Evolutionary conservation across 2,329 filamentous ascomycete species (phyloP), one percentile per base, ranked within the genome.

Genomic region (Beauveria sp.): DNA sequence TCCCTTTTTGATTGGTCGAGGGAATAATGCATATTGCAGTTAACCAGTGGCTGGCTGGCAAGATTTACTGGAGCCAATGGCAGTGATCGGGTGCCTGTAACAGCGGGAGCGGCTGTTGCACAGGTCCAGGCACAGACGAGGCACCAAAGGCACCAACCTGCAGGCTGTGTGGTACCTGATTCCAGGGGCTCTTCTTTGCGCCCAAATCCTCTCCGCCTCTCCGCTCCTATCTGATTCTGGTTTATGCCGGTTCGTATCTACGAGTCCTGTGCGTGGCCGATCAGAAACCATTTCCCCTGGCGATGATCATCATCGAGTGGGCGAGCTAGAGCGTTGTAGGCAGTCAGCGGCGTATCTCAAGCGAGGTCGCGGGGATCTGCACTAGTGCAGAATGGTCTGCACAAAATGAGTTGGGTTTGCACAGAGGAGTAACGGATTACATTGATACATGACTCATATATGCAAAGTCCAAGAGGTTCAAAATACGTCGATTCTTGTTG

Each of bases 231-330:
- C 34, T 37, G 34, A 37, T 37, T 37, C 34, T 37, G 34, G 2
- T 37, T 37, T 37, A 37, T 37, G 51, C 34, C 37, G 40, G 22
- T 22, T 24, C 37, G 37, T 37, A 37, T 37, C 34, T 55, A 44
- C 40, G 40, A 43, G 40, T 55, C 37, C 37, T 44, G 37, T 41
- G 52, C 52, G 20, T 34, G 52, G 20, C 52, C 52, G 41, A 28
- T 54, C 52, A 55, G 34, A n/a, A 55, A 44, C 26, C 41, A 22
- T 24, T 16, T 22, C 22, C 24, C 53, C 53, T 44, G 54, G 54
- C 54, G 41, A 55, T 47, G 54, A 55, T 55, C 54, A 55, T 47
- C 53, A 55, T 55, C 54, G 47, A 28, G 37, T 14, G 18, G 20
- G n/a, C 41, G 41, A n/a, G 41, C n/a, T n/a, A 24, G 20, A 47